These are phyloP conservation scores for Beauveria varroae DNA, from an alignment of 2,329 filamentous ascomycete genomes.

Conservation along the genomic window DNA sequence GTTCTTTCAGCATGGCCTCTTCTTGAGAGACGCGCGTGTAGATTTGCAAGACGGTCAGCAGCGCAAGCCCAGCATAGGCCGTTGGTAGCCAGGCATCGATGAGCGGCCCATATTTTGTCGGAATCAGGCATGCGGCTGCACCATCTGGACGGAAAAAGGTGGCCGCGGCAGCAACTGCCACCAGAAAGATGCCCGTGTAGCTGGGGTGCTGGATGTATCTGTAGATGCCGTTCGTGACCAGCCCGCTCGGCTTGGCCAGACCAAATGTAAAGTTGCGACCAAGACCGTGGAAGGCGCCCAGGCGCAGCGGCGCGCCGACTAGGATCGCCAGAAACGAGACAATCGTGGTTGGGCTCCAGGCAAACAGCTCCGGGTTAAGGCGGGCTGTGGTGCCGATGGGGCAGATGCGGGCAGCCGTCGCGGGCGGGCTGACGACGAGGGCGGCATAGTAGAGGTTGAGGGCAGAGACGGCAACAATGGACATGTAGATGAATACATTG, in stretches of 20 bases:
- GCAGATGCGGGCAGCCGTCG: not conserved
- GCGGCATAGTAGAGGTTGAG: not conserved
- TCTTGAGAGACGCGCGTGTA: not conserved
- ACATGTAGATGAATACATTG: not conserved
- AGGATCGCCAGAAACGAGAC: constrained; percentile 14
- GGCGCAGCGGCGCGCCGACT: constrained; percentile 23
- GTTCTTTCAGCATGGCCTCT: constrained; percentile 7
- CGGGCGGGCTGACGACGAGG: not conserved
- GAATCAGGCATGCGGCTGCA: not conserved
- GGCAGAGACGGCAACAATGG: not conserved
- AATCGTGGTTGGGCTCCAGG: not conserved
- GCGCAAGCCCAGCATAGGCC: not conserved
- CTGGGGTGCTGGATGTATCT: constrained; percentile 45
- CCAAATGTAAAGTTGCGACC: constrained; percentile 47
- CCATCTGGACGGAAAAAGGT: constrained; percentile 25
- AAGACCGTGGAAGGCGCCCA: constrained; percentile 34
- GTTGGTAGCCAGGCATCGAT: not conserved
- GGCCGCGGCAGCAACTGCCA: constrained; percentile 24
- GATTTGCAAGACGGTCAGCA: not conserved
- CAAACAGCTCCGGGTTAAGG: not conserved
- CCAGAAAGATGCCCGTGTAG: constrained; percentile 35
- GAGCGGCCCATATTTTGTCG: not conserved
- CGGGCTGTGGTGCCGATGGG: not conserved
- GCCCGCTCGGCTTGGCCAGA: constrained; percentile 35
- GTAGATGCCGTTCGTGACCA: constrained; percentile 42